Percentiles rank a stretch among this genome's conserved stretches.
Evolutionary conservation across 768 basidiomycete genomes (phyloP).

Genomic region (Lentinula aciculospora): DNA sequence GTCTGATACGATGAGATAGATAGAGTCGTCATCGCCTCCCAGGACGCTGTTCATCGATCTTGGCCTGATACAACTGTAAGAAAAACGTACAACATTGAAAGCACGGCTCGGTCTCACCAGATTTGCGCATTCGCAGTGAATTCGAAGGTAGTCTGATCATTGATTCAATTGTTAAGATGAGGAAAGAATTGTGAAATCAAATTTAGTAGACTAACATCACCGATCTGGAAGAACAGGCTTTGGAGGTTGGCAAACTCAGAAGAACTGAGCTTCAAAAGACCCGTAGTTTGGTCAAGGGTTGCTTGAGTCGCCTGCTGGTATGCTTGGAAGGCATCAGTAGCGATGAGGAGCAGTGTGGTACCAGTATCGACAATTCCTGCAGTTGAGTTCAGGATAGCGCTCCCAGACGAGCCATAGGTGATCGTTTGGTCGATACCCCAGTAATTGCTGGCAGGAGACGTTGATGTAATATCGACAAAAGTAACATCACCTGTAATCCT

Average conservation of each 20-base stretch:
- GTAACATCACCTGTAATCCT: slow-evolving; percentile 28
- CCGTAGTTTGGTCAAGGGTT: slow-evolving; percentile 46
- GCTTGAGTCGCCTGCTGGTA: slow-evolving; percentile 53
- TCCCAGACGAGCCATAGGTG: slow-evolving; percentile 23
- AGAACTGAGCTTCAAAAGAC: slow-evolving; percentile 48
- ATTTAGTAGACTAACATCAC: slow-evolving; percentile 25
- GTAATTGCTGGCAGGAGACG: slow-evolving; percentile 41
- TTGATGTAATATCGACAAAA: slow-evolving; percentile 35
- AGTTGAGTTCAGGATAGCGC: slow-evolving; percentile 27
- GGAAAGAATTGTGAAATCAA: background rate
- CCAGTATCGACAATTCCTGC: slow-evolving; percentile 50
- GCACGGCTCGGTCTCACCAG: background rate
- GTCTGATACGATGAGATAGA: slow-evolving; percentile 55
- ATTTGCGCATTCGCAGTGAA: slow-evolving; percentile 57
- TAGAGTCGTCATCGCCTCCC: slow-evolving; percentile 43
- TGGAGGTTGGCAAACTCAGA: slow-evolving; percentile 42
- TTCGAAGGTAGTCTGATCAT: slow-evolving; percentile 39
- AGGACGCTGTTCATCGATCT: slow-evolving; percentile 50
- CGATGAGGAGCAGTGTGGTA: slow-evolving; percentile 49
- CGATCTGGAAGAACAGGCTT: slow-evolving; percentile 49
- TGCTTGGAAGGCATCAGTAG: slow-evolving; percentile 51
- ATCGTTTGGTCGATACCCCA: slow-evolving; percentile 40
- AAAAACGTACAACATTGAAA: background rate
- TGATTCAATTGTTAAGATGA: background rate
- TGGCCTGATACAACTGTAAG: slow-evolving; percentile 50